Conservation (phyloP, 495 filamentous ascomycete genomes). For the Collariella sp. region DNA sequence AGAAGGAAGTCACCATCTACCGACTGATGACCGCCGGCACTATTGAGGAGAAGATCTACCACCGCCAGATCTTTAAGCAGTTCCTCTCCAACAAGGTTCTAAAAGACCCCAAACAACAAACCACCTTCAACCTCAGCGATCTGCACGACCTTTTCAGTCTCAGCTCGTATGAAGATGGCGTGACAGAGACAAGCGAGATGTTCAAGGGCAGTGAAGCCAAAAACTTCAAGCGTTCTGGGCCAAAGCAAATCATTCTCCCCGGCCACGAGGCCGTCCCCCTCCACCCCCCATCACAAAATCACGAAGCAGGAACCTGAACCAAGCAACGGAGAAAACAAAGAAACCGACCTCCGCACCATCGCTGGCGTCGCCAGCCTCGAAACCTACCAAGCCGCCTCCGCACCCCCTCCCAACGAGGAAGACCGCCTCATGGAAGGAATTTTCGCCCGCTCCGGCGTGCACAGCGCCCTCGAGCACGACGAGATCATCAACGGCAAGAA, state of each 20-base stretch:
- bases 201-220: constrained; percentile 78
- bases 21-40: constrained; percentile 94
- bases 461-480: constrained; percentile 81
- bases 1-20: constrained; percentile 86
- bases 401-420: constrained; percentile 32
- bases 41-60: constrained; percentile 98
- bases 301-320: background rate
- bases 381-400: constrained; percentile 15
- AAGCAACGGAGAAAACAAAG: constrained; percentile 18
- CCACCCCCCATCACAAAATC: background rate
- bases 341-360: constrained; percentile 26
- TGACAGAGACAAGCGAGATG: constrained; percentile 73
- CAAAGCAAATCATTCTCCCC: constrained; percentile 28
- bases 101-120: constrained; percentile 80
- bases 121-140: constrained; percentile 76
- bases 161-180: constrained; percentile 54
- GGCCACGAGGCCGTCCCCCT: constrained; percentile 13
- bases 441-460: constrained; percentile 75
- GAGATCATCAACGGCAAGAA: constrained; percentile 64
- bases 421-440: constrained; percentile 77
- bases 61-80: constrained; percentile 95
- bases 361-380: constrained; percentile 35
- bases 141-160: constrained; percentile 86
- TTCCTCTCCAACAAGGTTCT: constrained; percentile 92
- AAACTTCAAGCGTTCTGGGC: constrained; percentile 35